Evolutionary conservation across 257 asterid genomes (phyloP).

Genomic region (Solanum habrochaites): DNA sequence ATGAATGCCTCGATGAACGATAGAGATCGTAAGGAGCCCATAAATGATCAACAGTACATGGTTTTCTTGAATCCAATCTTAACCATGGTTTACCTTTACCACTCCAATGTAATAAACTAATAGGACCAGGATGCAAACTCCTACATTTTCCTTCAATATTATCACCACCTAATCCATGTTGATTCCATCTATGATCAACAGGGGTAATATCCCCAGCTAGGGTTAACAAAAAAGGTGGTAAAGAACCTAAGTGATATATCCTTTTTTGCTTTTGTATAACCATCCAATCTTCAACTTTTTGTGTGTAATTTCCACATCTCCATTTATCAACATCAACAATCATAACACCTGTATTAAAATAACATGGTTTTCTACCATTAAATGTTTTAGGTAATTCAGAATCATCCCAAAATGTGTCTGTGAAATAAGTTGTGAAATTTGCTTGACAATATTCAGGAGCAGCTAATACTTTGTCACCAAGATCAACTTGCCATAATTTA

Average conservation of each 20-base stretch:
- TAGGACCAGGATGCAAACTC: conserved; percentile 25
- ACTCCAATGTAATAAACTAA: conserved; percentile 40
- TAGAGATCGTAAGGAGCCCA: conserved; percentile 40
- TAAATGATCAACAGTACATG: conserved; percentile 26
- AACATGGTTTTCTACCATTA: conserved; percentile 24
- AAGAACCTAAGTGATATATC: conserved; percentile 29
- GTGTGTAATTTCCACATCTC: conserved; percentile 15
- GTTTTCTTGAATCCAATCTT: conserved; percentile 28
- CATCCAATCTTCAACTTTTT: conserved; percentile 36
- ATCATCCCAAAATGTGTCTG: conserved; percentile 16
- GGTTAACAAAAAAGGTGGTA: conserved; percentile 28
- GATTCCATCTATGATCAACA: conserved; percentile 32
- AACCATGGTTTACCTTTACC: conserved; percentile 44
- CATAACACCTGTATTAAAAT: conserved; percentile 37
- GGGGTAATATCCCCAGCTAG: conserved; percentile 26
- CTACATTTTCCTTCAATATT: conserved; percentile 13
- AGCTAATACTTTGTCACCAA: conserved; percentile 8
- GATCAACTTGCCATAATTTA: conserved; percentile 20
- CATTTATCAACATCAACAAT: conserved; percentile 29
- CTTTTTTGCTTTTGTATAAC: conserved; percentile 23
- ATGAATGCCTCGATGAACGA: conserved; percentile 17
- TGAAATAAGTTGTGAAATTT: conserved; percentile 23
- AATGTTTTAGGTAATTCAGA: conserved; percentile 2
- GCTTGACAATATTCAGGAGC: conserved; percentile 32
- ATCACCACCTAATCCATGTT: conserved; percentile 39